These are phyloP conservation scores for Ceratocystis lukuohia DNA, from an alignment of 2,329 filamentous ascomycete genomes.

Conservation along the genomic window DNA sequence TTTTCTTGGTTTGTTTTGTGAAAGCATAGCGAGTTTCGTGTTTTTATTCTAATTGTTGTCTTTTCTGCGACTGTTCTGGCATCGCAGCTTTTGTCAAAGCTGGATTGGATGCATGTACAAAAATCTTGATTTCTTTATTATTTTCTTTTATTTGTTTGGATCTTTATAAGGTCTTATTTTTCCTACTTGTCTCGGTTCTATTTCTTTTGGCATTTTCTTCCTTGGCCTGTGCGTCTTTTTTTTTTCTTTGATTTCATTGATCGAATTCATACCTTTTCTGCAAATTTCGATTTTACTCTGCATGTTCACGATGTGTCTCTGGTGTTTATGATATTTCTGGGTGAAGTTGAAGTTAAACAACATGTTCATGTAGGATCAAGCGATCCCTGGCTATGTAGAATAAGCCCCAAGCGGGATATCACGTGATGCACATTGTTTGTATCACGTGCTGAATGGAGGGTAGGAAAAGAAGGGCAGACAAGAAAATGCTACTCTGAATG, in stretches of 20 bases:
- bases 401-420: slow-evolving; percentile 1
- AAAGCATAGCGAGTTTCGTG: slow-evolving; percentile 31
- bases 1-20: slow-evolving; percentile 24
- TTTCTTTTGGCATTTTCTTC: not conserved
- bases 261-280: not conserved
- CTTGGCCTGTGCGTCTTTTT: not conserved
- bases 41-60: slow-evolving; percentile 17
- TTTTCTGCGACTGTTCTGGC: not conserved
- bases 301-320: not conserved
- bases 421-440: not conserved
- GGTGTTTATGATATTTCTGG: not conserved
- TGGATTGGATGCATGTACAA: slow-evolving; percentile 1
- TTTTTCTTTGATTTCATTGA: slow-evolving; percentile 5
- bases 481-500: too few relatives aligned
- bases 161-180: not conserved
- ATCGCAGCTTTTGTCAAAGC: not conserved
- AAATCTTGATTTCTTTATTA: not conserved
- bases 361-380: not conserved
- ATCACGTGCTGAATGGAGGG: not conserved
- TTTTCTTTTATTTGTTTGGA: not conserved
- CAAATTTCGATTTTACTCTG: not conserved
- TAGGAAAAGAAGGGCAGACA: too few relatives aligned
- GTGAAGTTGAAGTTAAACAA: not conserved
- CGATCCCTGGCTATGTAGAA: not conserved
- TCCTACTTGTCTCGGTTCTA: not conserved